Evolutionary conservation across 768 basidiomycete species (phyloP), one percentile per base, ranked within the genome.

Genomic region (Trametes gibbosa): DNA sequence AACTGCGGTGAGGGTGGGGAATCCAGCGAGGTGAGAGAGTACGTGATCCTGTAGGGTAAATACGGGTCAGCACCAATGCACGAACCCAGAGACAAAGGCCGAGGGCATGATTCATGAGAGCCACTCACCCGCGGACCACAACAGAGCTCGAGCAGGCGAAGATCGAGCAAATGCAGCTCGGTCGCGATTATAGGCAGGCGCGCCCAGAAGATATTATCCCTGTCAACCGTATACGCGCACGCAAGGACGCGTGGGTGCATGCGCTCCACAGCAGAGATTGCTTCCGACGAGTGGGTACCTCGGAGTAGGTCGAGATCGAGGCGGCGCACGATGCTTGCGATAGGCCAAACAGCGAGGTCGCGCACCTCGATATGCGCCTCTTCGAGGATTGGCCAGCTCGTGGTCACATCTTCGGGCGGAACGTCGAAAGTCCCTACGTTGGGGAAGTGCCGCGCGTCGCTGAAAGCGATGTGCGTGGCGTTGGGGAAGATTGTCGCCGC

Each of bases 131-230:
- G 51, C 2, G 50, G 54, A 32, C 50, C 14, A 6, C 32, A 40
- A 13, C 21, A 32, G 5, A 52, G 50, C 50, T 61, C 55, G 45
- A 53, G 40, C 19, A 56, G 37, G 24, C 50, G 34, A 12, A 47
- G 50, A 5, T 61, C 60, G 9, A 61, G 43, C 45, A 61, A 56
- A 21, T 55, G 55, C 25, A 61, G 55, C 34, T 51, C 45, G 2
- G 10, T 27, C 35, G 50, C 60, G 14, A 61, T 48, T 1, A 17
- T 25, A 2, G 50, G 54, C 9, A 61, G 54, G 5, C 37, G 49
- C 37, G 10, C 27, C 54, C 60, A 61, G 50, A 61, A 56, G 24
- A 41, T 19, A 40, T 56, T 52, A 27, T 47, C 42, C 3, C 40
- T 32, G 42, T 53, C 54, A 8, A 56, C 52, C 23, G 45, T 47